Evolutionary conservation across 805 yeast species (phyloP), one percentile per base, ranked within the genome.

Genomic region (Tetrapisispora iriomotensis): DNA sequence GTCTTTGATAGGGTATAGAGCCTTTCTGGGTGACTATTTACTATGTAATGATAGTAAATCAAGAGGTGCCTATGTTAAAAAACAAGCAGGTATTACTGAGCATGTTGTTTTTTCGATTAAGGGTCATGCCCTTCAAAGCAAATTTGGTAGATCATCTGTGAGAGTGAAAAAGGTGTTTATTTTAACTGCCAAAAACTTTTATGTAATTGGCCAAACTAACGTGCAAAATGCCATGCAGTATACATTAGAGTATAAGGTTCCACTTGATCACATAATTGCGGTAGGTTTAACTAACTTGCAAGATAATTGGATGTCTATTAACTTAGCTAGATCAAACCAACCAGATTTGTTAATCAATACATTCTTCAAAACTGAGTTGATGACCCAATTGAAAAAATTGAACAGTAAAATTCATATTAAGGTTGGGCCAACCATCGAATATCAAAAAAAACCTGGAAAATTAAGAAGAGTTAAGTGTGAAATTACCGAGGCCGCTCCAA

Each of bases 1-100:
- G 72, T 83, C 95, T 21, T 65, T 92, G 55, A 61, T 87, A 30
- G 97, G 97, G 0, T 82, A 79, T 38, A 74, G 98, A 50, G 80
- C 90, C 6, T 94, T 74, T 50, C 74, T 82, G 79, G 98, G 97
- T n/a, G 98, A 92, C 60, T 92, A 92, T 51, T 64, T 92, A 45
- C 84, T 79, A 13, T 82, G 95, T 54, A 88, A 86, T 62, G 83
- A 79, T 48, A 58, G 72, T 19, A 84, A 83, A 32, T 76, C 84
- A 4, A 74, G 60, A 56, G 98, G 98, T 39, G 75, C 79, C 23
- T 86, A 80, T 53, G 65, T 92, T 37, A 71, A 77, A 45, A 74
- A 71, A 37, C 78, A 81, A 40, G 73, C 75, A 9, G 86, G 88
- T 5, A 74, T 92, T 30, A 65, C 64, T 14, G 95, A 82, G 13